These are phyloP conservation scores for Phyllosticta ampelicida DNA, from an alignment of 2,329 filamentous ascomycete genomes.

Conservation along the genomic window DNA sequence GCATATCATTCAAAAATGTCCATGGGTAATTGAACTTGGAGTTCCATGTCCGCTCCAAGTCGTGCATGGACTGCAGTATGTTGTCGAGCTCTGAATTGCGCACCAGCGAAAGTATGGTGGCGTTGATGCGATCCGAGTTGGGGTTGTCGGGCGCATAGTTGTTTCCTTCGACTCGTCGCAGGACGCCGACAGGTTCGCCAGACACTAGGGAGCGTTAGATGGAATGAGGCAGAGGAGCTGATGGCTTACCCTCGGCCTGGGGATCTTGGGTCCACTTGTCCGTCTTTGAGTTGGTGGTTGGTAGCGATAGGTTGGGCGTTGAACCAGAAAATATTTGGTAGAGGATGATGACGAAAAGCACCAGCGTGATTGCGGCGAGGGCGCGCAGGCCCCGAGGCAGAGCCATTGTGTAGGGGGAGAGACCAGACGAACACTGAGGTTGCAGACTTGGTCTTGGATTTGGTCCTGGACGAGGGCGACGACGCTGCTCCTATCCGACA, in stretches of 20 bases:
- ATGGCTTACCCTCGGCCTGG: constrained; percentile 66
- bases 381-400: constrained; percentile 76
- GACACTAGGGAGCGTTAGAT: constrained; percentile 34
- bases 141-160: constrained; percentile 68
- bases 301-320: constrained; percentile 26
- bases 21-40: constrained; percentile 99
- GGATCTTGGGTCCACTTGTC: constrained; percentile 67
- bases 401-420: constrained; percentile 50
- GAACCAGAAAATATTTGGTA: constrained; percentile 60
- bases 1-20: constrained; percentile 97
- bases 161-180: constrained; percentile 58
- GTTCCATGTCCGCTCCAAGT: constrained; percentile 94
- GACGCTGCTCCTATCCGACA: background rate
- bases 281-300: constrained; percentile 29
- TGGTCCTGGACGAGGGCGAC: background rate
- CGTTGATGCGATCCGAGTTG: constrained; percentile 77
- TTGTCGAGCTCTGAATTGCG: constrained; percentile 80
- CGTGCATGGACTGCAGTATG: constrained; percentile 78
- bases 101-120: constrained; percentile 82
- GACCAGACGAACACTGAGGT: background rate
- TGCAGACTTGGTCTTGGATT: background rate
- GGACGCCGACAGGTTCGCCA: constrained; percentile 66
- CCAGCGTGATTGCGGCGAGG: constrained; percentile 58
- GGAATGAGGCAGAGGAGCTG: constrained; percentile 38
- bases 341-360: constrained; percentile 69